Evolutionary conservation across 345 rosid species (phyloP).

Genomic region (Salix caprea): DNA sequence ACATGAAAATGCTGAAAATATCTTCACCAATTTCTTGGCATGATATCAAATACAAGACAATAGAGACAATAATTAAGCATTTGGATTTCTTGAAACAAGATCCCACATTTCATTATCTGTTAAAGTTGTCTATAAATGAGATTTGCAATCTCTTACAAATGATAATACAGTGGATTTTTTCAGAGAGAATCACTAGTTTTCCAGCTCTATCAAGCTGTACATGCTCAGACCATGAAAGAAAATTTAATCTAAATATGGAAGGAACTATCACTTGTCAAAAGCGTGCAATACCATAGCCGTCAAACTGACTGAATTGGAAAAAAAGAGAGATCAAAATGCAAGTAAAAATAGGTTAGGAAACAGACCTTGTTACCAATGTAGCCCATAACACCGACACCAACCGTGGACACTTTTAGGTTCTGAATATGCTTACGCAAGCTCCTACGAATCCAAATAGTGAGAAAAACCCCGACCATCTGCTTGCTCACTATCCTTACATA

Average conservation of each 20-base stretch:
- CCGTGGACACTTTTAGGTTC: conserved; percentile 75
- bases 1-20: not conserved
- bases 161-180: not conserved
- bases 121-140: not conserved
- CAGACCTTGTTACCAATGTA: conserved; percentile 92
- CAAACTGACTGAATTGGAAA: not conserved
- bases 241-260: not conserved
- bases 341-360: conserved; percentile 18
- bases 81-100: not conserved
- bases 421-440: conserved; percentile 81
- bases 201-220: not conserved
- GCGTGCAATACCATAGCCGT: not conserved
- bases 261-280: not conserved
- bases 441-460: conserved; percentile 83
- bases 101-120: not conserved
- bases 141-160: not conserved
- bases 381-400: conserved; percentile 96
- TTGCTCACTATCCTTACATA: conserved; percentile 80
- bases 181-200: not conserved
- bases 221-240: not conserved
- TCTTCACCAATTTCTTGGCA: not conserved
- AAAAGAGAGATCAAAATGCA: not conserved
- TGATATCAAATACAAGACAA: not conserved
- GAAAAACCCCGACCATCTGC: conserved; percentile 92
- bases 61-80: not conserved